A percentile compares a stretch with the other conserved stretches of the same genome.
These are phyloP conservation scores for Nepenthes alata DNA, from an alignment of 179 eudicot species.

Conservation along the genomic window DNA sequence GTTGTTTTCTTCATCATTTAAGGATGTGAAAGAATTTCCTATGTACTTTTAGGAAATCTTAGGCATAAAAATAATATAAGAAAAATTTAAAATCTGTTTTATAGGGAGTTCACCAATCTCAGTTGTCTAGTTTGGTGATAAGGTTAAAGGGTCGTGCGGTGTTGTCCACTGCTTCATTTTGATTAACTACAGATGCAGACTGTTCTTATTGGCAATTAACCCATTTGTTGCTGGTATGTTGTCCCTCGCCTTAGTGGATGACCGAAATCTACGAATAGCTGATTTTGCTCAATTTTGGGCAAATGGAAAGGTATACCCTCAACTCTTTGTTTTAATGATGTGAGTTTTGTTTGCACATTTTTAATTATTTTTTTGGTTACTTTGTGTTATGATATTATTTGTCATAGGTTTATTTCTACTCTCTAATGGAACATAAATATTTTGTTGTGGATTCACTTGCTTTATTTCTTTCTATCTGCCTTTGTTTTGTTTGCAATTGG, in stretches of 20 bases:
- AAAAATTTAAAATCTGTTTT: conserved; percentile 12
- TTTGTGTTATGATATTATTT: no score
- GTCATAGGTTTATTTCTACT: no score
- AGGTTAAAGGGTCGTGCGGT: conserved; percentile 64
- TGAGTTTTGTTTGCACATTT: conserved; percentile 27
- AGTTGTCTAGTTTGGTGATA: conserved; percentile 34
- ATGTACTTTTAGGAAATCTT: conserved; percentile 7
- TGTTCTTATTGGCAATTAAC: conserved; percentile 93
- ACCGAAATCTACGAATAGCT: conserved; percentile 99
- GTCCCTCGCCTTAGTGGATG: conserved; percentile 99
- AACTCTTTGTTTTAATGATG: conserved; percentile 35
- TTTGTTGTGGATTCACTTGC: background rate
- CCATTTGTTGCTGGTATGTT: conserved; percentile 94
- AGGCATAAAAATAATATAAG: conserved; percentile 11
- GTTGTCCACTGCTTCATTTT: conserved; percentile 81
- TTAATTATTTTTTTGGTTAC: conserved; percentile 8
- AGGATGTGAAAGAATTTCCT: background rate
- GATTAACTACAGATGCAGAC: conserved; percentile 75
- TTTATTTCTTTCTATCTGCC: background rate
- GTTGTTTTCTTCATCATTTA: conserved; percentile 10
- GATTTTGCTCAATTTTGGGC: conserved; percentile 99
- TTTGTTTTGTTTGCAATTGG: conserved; percentile 8
- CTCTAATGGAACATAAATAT: background rate
- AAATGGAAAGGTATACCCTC: conserved; percentile 97
- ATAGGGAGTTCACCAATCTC: conserved; percentile 17